Evolutionary conservation across 2,329 filamentous ascomycete genomes (phyloP).

Genomic region (Ceratocystis smalleyi): DNA sequence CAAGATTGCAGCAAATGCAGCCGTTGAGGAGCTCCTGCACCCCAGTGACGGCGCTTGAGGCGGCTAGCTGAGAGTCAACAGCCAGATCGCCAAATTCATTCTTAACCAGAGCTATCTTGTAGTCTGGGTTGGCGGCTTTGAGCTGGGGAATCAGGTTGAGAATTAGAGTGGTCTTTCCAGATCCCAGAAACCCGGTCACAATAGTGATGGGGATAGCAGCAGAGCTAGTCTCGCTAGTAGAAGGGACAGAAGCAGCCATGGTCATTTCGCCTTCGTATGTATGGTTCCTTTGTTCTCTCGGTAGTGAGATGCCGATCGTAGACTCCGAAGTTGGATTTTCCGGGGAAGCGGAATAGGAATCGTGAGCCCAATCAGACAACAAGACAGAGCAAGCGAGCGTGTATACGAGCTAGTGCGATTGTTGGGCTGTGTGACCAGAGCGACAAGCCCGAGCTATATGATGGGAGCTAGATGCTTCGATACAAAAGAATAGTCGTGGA

Average conservation of each 20-base stretch:
- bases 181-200: constrained; percentile 88
- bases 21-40: constrained; percentile 89
- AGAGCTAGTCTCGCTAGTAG: background rate
- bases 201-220: constrained; percentile 77
- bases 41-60: constrained; percentile 66
- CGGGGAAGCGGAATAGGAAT: constrained; percentile 10
- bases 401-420: background rate
- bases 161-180: constrained; percentile 90
- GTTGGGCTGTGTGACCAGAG: background rate
- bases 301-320: background rate
- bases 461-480: background rate
- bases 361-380: constrained; percentile 2
- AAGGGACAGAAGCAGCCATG: background rate
- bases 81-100: constrained; percentile 96
- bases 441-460: background rate
- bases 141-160: constrained; percentile 89
- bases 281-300: background rate
- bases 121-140: constrained; percentile 49
- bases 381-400: background rate
- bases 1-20: constrained; percentile 97
- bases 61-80: constrained; percentile 80
- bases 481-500: background rate
- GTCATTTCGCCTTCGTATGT: background rate
- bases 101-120: constrained; percentile 87
- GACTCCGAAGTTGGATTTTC: background rate